These are phyloP conservation scores for Helicostylum pulchrum DNA, from an alignment of 192 early-diverging fungal genomes.

Conservation along the genomic window DNA sequence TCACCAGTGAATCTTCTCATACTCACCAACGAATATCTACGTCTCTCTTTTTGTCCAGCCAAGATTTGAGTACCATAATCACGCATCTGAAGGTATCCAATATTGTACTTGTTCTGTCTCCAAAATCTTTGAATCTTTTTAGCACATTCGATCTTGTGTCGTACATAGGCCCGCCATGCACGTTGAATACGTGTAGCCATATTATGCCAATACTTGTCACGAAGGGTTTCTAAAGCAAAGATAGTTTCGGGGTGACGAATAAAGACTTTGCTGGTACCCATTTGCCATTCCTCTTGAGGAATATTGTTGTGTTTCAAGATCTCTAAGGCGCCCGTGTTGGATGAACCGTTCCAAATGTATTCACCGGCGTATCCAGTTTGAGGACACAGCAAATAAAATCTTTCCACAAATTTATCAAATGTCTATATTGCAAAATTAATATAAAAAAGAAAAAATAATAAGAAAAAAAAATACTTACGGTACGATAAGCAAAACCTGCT, in stretches of 20 bases:
- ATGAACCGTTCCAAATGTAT: conserved; percentile 78
- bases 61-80: conserved; percentile 93
- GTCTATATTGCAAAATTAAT: conserved; percentile 10
- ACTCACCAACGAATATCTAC: conserved; percentile 77
- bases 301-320: conserved; percentile 89
- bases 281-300: conserved; percentile 87
- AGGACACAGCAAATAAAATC: conserved; percentile 73
- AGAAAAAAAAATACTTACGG: conserved; percentile 16
- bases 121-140: conserved; percentile 73
- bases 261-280: conserved; percentile 93
- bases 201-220: conserved; percentile 94
- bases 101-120: conserved; percentile 76
- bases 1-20: conserved; percentile 90
- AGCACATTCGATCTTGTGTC: conserved; percentile 62
- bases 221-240: conserved; percentile 86
- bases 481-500: conserved; percentile 92
- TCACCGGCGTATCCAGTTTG: conserved; percentile 81
- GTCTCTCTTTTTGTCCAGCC: conserved; percentile 86
- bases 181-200: conserved; percentile 93
- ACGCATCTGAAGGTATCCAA: conserved; percentile 87
- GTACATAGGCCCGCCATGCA: conserved; percentile 78
- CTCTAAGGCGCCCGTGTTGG: conserved; percentile 64
- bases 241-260: conserved; percentile 93
- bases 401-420: conserved; percentile 55
- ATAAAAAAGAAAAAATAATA: conserved; percentile 27